Percentiles rank a stretch among this genome's conserved stretches.
phyloP scores from a whole-genome alignment of 352 stramenopile species.

The Pythium periplocum region DNA sequence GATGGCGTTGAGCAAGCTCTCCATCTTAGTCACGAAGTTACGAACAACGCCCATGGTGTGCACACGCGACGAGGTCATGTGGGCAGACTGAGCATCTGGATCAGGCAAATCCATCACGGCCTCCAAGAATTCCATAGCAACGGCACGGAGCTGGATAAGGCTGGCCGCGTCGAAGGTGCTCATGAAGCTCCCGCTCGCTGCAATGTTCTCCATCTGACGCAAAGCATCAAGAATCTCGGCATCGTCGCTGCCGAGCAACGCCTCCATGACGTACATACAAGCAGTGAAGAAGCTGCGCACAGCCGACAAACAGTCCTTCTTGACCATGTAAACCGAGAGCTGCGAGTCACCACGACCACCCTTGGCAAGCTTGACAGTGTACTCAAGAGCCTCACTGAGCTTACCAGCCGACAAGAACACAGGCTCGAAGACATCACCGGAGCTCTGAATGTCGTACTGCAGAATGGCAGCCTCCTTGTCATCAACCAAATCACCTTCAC shows the following conservation, averaged over 20 bases:
- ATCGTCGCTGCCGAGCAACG: conserved; percentile 56
- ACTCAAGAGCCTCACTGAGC: conserved; percentile 53
- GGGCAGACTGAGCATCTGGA: conserved; percentile 43
- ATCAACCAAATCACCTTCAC: conserved; percentile 34
- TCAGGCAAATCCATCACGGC: conserved; percentile 68
- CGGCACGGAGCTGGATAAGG: conserved; percentile 39
- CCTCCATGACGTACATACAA: conserved; percentile 68
- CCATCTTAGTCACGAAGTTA: conserved; percentile 76
- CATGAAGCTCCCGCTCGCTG: conserved; percentile 55
- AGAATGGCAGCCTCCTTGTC: conserved; percentile 46
- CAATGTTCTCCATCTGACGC: conserved; percentile 60
- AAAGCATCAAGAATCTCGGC: conserved; percentile 58
- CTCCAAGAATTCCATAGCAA: conserved; percentile 71
- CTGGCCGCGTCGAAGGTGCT: conserved; percentile 54
- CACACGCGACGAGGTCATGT: conserved; percentile 43
- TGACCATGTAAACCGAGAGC: conserved; percentile 56
- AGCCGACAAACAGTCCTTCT: conserved; percentile 65
- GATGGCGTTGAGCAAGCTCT: conserved; percentile 54
- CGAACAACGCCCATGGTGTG: conserved; percentile 71
- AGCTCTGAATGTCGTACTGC: conserved; percentile 59
- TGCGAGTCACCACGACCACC: conserved; percentile 65
- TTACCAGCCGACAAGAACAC: conserved; percentile 78
- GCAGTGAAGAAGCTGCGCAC: conserved; percentile 76
- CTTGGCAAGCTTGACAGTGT: conserved; percentile 53
- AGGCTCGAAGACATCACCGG: conserved; percentile 69